Conservation (phyloP, 164 flowering plant genomes). For the Magnolia kwangsiensis region DNA sequence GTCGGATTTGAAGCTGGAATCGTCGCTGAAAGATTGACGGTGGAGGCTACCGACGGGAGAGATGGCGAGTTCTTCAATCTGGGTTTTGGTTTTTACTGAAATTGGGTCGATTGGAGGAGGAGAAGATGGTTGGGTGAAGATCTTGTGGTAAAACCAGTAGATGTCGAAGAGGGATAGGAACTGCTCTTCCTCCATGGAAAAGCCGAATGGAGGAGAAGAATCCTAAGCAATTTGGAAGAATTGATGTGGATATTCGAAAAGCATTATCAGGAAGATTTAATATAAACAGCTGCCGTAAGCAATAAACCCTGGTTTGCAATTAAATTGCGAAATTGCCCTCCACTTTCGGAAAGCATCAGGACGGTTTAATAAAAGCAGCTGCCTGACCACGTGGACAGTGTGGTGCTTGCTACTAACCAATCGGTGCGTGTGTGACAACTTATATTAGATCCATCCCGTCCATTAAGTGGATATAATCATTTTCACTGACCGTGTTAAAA, state of each 20-base stretch:
- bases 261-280: neutral
- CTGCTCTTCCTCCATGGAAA: slow-evolving; percentile 10
- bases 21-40: slow-evolving; percentile 32
- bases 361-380: too few relatives aligned
- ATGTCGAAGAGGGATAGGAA: neutral
- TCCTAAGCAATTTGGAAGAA: neutral
- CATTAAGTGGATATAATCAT: too few relatives aligned
- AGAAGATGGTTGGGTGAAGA: slow-evolving; percentile 2
- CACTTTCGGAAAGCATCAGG: too few relatives aligned
- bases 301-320: neutral
- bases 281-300: neutral
- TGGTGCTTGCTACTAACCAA: too few relatives aligned
- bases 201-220: neutral
- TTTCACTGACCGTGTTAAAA: too few relatives aligned
- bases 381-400: too few relatives aligned
- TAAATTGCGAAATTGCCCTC: neutral
- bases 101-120: neutral
- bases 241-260: neutral
- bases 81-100: slow-evolving; percentile 8
- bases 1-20: slow-evolving; percentile 10
- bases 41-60: slow-evolving; percentile 14
- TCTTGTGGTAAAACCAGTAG: slow-evolving; percentile 9
- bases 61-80: slow-evolving; percentile 3
- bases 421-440: too few relatives aligned
- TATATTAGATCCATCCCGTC: too few relatives aligned